Evolutionary conservation across 2,329 filamentous ascomycete species (phyloP), one percentile per base, ranked within the genome.

Genomic region (Colletotrichum kahawae): DNA sequence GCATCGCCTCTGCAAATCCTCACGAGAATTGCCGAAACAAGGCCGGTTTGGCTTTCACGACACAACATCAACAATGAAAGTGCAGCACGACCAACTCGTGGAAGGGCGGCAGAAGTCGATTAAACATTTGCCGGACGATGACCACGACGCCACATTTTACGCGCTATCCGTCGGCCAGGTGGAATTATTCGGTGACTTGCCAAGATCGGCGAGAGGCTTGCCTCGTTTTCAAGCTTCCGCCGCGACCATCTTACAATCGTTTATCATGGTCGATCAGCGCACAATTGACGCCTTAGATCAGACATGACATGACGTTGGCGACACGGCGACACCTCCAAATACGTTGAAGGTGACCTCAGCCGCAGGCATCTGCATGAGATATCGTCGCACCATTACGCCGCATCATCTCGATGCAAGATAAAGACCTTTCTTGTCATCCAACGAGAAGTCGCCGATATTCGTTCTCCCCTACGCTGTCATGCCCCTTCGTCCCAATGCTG

Each of bases 171-270:
- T 51, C 14, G 14, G 27, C 24, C 36, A 51, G 60, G 33, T 71
- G 68, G 68, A 63, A 63, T 21, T 51, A 48, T 12, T 63, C 27
- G 67, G 21, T 38, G 31, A 56, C 34, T 67, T n/a, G 18, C 64
- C 63, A 48, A 64, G 69, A 75, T 67, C 69, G 48, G 57, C 72
- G 36, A 59, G 43, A 67, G 31, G 33, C 56, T 38, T 74, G 54
- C 31, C 69, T 33, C 31, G 33, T 33, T 36, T 27, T 33, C 56
- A 48, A 29, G 43, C 72, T 57, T 33, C 34, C 24, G 72, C 18
- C 33, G 34, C 63, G 29, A 31, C 56, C 36, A 64, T 59, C 69
- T 34, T 21, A 57, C 43, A 38, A 18, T 31, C 27, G 13, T 62
- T 14, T 24, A 33, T 69, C 33, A 43, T 60, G 43, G 62, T 33